A percentile compares a stretch with the other conserved stretches of the same genome.
Conservation (phyloP, 257 asterid species). For the Ballota nigra region DNA sequence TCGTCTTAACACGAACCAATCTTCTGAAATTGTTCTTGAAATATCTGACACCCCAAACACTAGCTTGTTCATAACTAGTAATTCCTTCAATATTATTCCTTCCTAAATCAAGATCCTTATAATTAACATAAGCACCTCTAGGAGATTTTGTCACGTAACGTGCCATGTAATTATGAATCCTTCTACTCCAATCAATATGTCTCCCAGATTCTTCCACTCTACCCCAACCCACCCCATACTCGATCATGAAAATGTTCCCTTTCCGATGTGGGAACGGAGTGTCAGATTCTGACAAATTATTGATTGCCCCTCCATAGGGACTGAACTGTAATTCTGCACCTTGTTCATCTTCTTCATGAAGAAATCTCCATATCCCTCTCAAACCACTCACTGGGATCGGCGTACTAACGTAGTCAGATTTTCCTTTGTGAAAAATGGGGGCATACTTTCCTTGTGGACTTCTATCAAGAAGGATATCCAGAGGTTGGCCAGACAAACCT, state of each 20-base stretch:
- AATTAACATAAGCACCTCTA: not conserved
- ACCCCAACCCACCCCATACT: conserved; percentile 22
- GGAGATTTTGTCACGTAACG: not conserved
- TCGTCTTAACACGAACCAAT: not conserved
- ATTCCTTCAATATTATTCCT: not conserved
- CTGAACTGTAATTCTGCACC: conserved; percentile 20
- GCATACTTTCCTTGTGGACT: not conserved
- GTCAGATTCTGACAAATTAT: conserved; percentile 26
- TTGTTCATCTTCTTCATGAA: conserved; percentile 16
- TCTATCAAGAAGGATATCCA: no score
- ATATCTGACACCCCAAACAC: not conserved
- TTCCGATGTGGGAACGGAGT: conserved; percentile 37
- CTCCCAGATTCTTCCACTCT: not conserved
- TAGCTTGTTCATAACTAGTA: not conserved
- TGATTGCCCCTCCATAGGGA: conserved; percentile 33
- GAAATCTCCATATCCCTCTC: conserved; percentile 35
- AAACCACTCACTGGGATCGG: conserved; percentile 34
- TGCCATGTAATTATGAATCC: not conserved
- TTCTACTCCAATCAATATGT: conserved; percentile 23
- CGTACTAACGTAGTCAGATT: conserved; percentile 36
- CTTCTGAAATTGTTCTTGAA: not conserved
- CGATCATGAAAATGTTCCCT: conserved; percentile 29
- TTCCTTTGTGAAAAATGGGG: conserved; percentile 13
- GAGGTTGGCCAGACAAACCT: no score
- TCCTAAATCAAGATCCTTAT: not conserved